phyloP scores from a whole-genome alignment of 768 basidiomycete genomes.

The Daedaleopsis nitida region DNA sequence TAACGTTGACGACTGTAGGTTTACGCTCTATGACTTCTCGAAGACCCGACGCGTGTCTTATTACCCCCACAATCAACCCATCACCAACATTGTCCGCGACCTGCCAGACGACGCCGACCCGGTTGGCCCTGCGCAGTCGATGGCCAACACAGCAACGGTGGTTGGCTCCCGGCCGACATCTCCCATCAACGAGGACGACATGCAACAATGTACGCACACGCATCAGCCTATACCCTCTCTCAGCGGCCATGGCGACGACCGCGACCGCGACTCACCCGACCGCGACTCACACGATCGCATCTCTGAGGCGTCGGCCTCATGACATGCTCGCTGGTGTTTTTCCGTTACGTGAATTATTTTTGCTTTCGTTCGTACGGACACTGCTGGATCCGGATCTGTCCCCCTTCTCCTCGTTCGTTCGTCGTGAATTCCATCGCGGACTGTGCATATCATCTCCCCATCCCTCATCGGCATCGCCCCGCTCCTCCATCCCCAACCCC shows the following conservation, averaged over 20 bases:
- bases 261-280: no score
- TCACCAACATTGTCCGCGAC: conserved; percentile 29
- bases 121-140: conserved; percentile 32
- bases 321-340: background rate
- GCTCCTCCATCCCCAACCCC: background rate
- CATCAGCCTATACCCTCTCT: conserved; percentile 37
- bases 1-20: conserved; percentile 46
- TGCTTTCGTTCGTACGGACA: conserved; percentile 8
- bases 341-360: background rate
- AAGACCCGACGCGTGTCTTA: conserved; percentile 76
- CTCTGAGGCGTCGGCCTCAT: background rate
- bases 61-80: conserved; percentile 82
- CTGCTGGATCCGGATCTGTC: background rate
- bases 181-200: conserved; percentile 29
- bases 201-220: conserved; percentile 5
- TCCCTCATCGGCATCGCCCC: background rate
- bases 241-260: conserved; percentile 27
- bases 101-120: conserved; percentile 27
- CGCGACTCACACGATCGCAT: background rate
- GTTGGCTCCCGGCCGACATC: conserved; percentile 45
- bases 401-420: conserved; percentile 3
- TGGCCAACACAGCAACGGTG: conserved; percentile 44
- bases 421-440: conserved; percentile 10
- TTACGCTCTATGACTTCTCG: conserved; percentile 86
- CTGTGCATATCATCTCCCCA: conserved; percentile 6